Conservation (phyloP, 1,284 basidiomycete species). For the Hymenochaete sp. region DNA sequence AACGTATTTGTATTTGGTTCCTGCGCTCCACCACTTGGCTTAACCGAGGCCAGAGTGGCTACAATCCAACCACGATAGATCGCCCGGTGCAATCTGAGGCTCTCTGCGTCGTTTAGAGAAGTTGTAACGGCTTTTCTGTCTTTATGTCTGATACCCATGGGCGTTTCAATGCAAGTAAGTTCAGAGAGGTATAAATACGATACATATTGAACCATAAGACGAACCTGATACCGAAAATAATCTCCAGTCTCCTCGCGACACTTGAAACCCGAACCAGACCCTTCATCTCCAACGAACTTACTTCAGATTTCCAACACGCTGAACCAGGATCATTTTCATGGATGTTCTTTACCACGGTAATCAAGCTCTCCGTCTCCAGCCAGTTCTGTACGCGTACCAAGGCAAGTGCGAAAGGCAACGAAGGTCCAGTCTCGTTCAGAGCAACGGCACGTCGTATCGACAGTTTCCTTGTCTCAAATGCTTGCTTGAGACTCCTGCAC, state of each 20-base stretch:
- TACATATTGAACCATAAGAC: not conserved
- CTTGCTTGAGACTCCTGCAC: conserved; percentile 7
- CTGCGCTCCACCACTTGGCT: too few species aligned
- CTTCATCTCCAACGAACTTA: conserved; percentile 3
- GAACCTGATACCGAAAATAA: conserved; percentile 6
- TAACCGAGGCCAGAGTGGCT: too few species aligned
- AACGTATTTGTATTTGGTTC: too few species aligned
- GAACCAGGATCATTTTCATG: conserved; percentile 1
- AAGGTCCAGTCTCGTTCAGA: conserved; percentile 11
- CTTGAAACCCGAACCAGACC: conserved; percentile 6
- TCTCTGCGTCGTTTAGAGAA: conserved; percentile 9
- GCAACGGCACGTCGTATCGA: conserved; percentile 8
- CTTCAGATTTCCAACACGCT: conserved; percentile 8
- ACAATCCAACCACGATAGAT: conserved; percentile 11
- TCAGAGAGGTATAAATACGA: not conserved
- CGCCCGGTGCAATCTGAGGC: conserved; percentile 8
- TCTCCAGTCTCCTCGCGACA: conserved; percentile 6
- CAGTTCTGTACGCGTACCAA: conserved; percentile 4
- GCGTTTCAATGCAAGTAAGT: not conserved
- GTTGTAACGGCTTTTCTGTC: conserved; percentile 7
- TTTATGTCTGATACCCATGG: conserved; percentile 4
- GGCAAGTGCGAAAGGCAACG: conserved; percentile 10
- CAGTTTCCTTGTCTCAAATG: conserved; percentile 2
- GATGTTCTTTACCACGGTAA: not conserved
- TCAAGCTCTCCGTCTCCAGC: not conserved